Conservation (phyloP, 768 basidiomycete genomes). For the Leccinum aurantiacum region DNA sequence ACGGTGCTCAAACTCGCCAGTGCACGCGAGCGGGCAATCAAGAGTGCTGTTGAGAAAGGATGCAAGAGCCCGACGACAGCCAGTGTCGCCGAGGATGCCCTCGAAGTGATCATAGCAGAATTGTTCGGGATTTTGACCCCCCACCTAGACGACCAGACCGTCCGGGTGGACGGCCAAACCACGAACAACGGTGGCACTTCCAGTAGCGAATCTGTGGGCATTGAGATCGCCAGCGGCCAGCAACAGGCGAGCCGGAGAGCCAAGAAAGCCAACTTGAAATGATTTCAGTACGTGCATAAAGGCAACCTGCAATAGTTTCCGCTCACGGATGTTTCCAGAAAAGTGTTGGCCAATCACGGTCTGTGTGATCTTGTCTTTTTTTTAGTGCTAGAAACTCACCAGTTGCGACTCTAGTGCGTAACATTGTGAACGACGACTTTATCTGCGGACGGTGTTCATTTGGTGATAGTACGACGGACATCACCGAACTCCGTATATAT, state of each 20-base stretch:
- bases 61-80: conserved; percentile 4
- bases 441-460: neutral
- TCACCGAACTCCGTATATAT: neutral
- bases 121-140: conserved; percentile 31
- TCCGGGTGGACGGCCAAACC: conserved; percentile 10
- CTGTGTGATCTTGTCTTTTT: neutral
- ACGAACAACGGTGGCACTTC: neutral
- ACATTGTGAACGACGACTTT: neutral
- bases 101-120: conserved; percentile 31
- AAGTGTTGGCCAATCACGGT: neutral
- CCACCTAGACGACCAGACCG: conserved; percentile 3
- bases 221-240: neutral
- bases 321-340: conserved; percentile 6
- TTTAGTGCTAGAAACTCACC: neutral
- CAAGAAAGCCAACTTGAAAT: neutral
- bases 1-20: conserved; percentile 51
- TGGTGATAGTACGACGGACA: neutral
- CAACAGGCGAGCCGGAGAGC: neutral
- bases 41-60: conserved; percentile 25
- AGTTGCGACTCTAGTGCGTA: neutral
- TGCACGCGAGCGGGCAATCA: conserved; percentile 48
- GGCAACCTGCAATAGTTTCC: neutral
- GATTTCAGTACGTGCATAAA: neutral
- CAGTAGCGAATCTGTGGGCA: neutral
- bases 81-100: conserved; percentile 25